Evolutionary conservation across 202 grass and related monocot genomes (phyloP), one percentile per base, ranked within the genome.

Genomic region (Panicum hallii): DNA sequence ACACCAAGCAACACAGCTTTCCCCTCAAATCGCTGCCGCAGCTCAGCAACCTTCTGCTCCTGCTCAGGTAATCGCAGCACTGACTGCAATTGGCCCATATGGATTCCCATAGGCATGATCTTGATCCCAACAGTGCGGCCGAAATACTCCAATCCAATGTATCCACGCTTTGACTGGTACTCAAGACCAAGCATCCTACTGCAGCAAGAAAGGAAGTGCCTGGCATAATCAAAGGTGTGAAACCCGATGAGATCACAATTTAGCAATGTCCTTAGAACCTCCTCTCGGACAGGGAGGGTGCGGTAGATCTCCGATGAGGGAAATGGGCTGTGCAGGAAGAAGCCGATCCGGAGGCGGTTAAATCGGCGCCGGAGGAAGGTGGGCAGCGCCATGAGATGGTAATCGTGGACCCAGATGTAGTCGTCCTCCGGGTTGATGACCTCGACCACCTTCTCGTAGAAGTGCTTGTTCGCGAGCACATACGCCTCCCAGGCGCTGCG

Each of bases 241-340:
- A 97, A 97, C 2, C 92, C 95, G 14, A 97, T 90, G 74, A 97
- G 87, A 80, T 97, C 95, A 46, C 95, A 97, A 78, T 97, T 97
- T 57, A 97, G 92, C 40, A 97, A 64, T 7, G 92, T 86, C 38
- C 90, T 86, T 13, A 97, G 88, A 79, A 97, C 91, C 74, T 97
- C 92, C 87, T 97, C 95, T 23, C 95, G 87, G 42, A 97, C 92
- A 42, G 95, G 90, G 20, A 97, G 88, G 5, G 89, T 93, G 2
- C 95, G 81, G 82, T 94, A 97, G 85, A 97, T 97, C 84, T 97
- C 95, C 4, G 95, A 97, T 0, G 95, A 97, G 43, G 95, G 95
- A 70, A 97, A 97, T 0, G 92, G 95, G 49, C 92, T 94, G 65
- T 97, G 95, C 70, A 97, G 92, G 73, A 97, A 97, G 85, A 97